Base-by-base conservation (phyloP, 805 yeast species). In the Candida bentonensis region DNA sequence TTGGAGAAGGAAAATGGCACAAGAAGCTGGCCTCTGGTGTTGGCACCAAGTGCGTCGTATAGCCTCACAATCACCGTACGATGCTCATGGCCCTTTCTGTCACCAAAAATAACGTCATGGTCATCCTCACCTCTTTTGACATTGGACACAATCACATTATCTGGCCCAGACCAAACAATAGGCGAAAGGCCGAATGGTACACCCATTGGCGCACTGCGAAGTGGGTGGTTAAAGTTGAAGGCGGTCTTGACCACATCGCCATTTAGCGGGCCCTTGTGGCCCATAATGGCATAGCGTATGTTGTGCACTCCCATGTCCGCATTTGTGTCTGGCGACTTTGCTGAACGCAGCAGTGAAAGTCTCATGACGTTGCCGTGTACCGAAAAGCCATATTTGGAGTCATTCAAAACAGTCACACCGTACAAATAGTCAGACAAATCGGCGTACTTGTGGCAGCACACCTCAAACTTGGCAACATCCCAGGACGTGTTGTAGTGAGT, bases 381-480 rank as follows among this genome's bases (percentile, higher is more conserved):
- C 1, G 94, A 73, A 53, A 86, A 94, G 4, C 98, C 98, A 58
- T 86, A 89, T 61, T 89, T 89, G 57, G 79, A 73, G 63, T 86
- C 79, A 59, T 88, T 89, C 55, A 89, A 59, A 17, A 89, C 64
- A 0, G 94, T 72, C 11, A 87, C 95, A 57, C 98, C 98, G 56
- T 85, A 88, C 49, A 73, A 75, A 60, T 68, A 75, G 55, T 86
- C 97, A 23, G 94, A 82, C 54, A 83, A 77, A 59, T 89, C 98
- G 53, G 94, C 89, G 64, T 84, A 89, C 57, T 84, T 84, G 62
- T 92, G 98, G 56, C 82, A 86, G 57, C 95, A 84, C 9, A 87
- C 95, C 63, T 89, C 98, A 61, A 89, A 89, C 61, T 87, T 88
- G 46, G 97, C 97, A 26, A 82, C 82, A 56, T 89, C 98, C 97